Base-by-base conservation (phyloP, 2,329 filamentous ascomycete genomes). In the Aspergillus fumigatus region DNA sequence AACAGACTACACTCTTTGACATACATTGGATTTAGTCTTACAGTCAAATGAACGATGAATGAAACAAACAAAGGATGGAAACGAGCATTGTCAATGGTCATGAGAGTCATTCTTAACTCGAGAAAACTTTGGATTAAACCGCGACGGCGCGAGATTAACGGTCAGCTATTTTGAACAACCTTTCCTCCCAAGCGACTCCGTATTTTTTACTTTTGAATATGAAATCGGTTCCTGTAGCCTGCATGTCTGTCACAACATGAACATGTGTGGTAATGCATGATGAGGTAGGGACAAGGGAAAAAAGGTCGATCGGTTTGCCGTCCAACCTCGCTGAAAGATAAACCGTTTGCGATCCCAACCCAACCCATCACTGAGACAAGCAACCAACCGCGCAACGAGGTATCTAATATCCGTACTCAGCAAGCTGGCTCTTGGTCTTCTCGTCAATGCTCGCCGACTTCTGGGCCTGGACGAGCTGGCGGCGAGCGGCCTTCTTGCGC, bases 401-500 rank as follows among this genome's bases (percentile, higher is more conserved):
- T 72, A 73, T 75, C 71, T 96, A 97, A 87, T 96, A 96, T 79
- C 92, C 93, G 82, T 84, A 91, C 74, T 87, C 82, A 81, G 89
- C 89, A 77, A 97, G 88, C 80, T 94, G 88, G 84, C 88, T 84
- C 81, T 88, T 85, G 78, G 88, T 90, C 86, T 94, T 92, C 77
- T 84, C 82, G 82, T 93, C 88, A 79, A 93, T 86, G 77, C 85
- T 87, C 70, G 92, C 90, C 79, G 83, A 89, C 88, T 93, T 93
- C 88, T 96, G 89, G 72, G 93, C 92, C 77, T 96, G 90, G 70
- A 87, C 84, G 72, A 97, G 82, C 84, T 95, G 90, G 85, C 89
- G 90, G 78, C 88, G 86, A 71, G 89, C 89, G 70, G 91, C 86
- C 91, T 95, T 96, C 94, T 97, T 99, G 87, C 92, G 92, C 86